Evolutionary conservation across 768 basidiomycete genomes (phyloP), one percentile per base, ranked within the genome.

Genomic region (Suillus weaverae): DNA sequence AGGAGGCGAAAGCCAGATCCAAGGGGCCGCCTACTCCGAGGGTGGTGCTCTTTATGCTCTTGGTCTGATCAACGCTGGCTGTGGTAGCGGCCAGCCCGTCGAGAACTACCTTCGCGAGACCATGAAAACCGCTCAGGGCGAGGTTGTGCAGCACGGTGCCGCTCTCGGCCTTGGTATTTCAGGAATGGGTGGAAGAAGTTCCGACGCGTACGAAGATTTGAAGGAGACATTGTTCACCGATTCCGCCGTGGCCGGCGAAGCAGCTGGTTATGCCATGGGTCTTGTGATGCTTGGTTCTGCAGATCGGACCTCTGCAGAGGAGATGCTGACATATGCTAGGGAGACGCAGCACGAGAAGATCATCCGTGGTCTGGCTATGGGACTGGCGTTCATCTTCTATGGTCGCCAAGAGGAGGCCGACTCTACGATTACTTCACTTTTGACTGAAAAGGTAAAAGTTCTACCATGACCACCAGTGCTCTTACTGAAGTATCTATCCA

Each of bases 271-370:
- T 77, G 92, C 96, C 2, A 98, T 99, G 96, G 97, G 97, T 38
- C 82, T 99, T 61, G 87, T 98, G 73, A 98, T 98, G 96, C 85
- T 99, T 7, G 97, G 95, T n/a, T 95, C 94, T 3, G 95, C 88
- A 18, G 89, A 88, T 50, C 81, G 83, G 35, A 89, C 86, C 43
- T 87, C 88, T 62, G 87, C 95, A 41, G 89, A 92, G 35, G 97
- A 99, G 79, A 99, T 98, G 97, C 81, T 98, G 63, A 86, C 90
- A 61, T 99, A 99, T 72, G 95, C 97, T 35, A 87, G 91, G 62
- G 97, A 99, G 74, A 99, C 97, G 2, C 95, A 97, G 72, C 97
- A 99, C 74, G 97, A 99, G 81, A 99, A 99, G 81, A 99, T 99
- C 72, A 99, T 99, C 62, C 90, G 97, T 53, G 95, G 95, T 68